Evolutionary conservation across 148 eudicot genomes (phyloP), one percentile per base, ranked within the genome.

Genomic region (Amaranthus hypochondriacus): DNA sequence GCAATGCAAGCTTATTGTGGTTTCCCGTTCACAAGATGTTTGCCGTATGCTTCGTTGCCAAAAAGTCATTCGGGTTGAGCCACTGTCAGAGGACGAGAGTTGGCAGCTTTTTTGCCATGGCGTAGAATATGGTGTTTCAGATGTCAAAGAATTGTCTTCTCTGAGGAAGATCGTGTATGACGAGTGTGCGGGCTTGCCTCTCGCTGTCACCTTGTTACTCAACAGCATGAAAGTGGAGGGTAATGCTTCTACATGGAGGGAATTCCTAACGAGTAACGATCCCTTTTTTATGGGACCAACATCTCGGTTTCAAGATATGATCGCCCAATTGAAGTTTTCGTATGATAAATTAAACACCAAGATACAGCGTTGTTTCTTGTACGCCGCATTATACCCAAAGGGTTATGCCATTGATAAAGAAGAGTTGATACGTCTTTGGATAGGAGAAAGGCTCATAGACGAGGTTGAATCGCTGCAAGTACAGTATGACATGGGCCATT

Each of bases 361-460:
- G 6, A 50, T 76, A 4, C 56, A 76, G 47, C 21, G 15, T 8
- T 76, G 78, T 52, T 60, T 76, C 54, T 46, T 69, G 73, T 76
- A 69, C n/a, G 13, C 57, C 69, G 73, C 73, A 4, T 61, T 76
- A 52, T 76, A 76, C 61, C 78, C 68, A 14, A 52, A 44, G 55
- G 78, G 56, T 61, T 15, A 69, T 61, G 39, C 68, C 67, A 69
- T 69, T 9, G 51, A 15, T 62, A 68, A 44, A 69, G 68, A 76
- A 50, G 73, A 76, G 50, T 51, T 76, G 42, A 69, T 76, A 13
- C 68, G 71, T 55, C 68, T 68, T 60, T 76, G 78, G 78, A 76
- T 76, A 51, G 73, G 73, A n/a, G 60, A 59, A 48, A 11, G 11
- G 53, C 78, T 76, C 48, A 66, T 74, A 54, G 71, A 74, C 48